Base-by-base conservation (phyloP, 805 yeast genomes). In the Cyberlindnera bimundalis region DNA sequence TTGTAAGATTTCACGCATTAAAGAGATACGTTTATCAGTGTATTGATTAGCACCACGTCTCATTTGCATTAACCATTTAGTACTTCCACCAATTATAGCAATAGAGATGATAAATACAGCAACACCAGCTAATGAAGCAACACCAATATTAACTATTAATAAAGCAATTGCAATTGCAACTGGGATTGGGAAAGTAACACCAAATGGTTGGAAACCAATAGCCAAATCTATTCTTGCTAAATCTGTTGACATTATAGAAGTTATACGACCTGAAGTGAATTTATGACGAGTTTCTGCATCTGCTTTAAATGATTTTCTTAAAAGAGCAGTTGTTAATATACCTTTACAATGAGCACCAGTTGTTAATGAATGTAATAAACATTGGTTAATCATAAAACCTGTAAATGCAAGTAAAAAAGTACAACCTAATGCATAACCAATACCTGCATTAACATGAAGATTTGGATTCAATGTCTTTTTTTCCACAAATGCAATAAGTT, bases 231-330 rank as follows among this genome's bases (percentile, higher is more conserved):
- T 72, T 52, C 91, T 74, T 14, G 86, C 74, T 30, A 85, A 67
- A 59, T 86, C 95, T 4, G 90, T 79, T 27, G 90, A 82, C 70
- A 87, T 70, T 59, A 85, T 57, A 5, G 88, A 78, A 12, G 95
- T 84, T 44, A 86, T 70, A 39, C 71, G 74, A 21, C 89, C 80
- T 14, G 77, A 64, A 0, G 89, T 71, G 55, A 59, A 84, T 34
- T 67, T 62, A 49, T 73, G 72, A 39, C 73, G 71, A 2, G 88
- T 70, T 35, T 66, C 62, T 5, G 78, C 71, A 46, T 73, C 72
- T 11, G 85, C 66, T 33, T 56, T 66, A 49, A 84, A 74, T 0
- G 89, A 71, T 55, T 86, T 86, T 40, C 76, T 77, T 35, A 83
- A 65, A 21, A 85, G 56, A 3, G 81, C 80, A 36, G 84, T 79